Evolutionary conservation across 768 basidiomycete species (phyloP), one percentile per base, ranked within the genome.

Genomic region (Pleurotus ostreatus): DNA sequence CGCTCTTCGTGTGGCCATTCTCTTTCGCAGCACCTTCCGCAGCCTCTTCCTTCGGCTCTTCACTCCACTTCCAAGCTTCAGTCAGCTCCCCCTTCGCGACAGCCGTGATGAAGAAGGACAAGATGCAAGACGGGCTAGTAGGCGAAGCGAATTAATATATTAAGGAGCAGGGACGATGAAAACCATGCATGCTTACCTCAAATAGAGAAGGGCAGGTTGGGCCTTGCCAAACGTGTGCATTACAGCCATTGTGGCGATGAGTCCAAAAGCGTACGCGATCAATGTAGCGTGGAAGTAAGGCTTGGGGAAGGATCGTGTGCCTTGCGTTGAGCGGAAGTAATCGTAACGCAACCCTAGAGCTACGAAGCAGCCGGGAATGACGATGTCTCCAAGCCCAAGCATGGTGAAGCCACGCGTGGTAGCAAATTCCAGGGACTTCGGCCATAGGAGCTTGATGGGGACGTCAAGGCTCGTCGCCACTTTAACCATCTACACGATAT

Each of bases 371-470:
- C 80, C 79, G 12, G 80, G 80, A 6, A 81, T 71, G n/a, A 82
- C 78, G 41, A 96, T 83, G 67, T 97, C 95, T 22, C 95, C 95
- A 1, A 98, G 76, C 1, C 96, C 96, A 26, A 98, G 85, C 86
- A 98, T 88, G 26, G 92, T 88, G 67, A 82, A 89, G 3, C 92
- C 92, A 25, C 77, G 69, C 3, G 68, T 75, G 4, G 70, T 66
- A 4, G 76, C 70, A 61, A 86, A 77, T 1, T 48, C 55, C 18
- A 83, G 58, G 1, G 86, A 85, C 65, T 90, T 92, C 0, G 92
- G 86, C 85, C 88, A 93, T 38, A 95, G 75, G 30, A 98, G 78
- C 71, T 97, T 98, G 73, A 98, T 95, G 16, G 96, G 96, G 23
- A 89, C 85, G 63, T 98, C 93, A 34, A 98, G 80, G 40, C 78